Evolutionary conservation across 148 eudicot species (phyloP), one percentile per base, ranked within the genome.

Genomic region (Suaeda aralocaspica): DNA sequence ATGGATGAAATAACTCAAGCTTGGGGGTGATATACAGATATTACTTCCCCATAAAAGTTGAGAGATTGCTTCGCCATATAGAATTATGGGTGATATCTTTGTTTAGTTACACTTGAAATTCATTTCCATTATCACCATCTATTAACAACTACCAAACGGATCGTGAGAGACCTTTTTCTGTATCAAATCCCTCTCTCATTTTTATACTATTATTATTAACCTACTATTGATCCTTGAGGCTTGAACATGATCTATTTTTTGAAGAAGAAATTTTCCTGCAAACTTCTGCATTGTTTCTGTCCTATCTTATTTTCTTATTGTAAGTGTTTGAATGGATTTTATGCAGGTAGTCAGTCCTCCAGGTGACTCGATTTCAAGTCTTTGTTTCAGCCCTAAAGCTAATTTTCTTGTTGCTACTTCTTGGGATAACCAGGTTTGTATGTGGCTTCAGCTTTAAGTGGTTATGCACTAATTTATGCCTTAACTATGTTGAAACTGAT

Each of bases 341-440:
- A 21, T 44, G 65, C 72, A 92, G 97, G 88, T 92, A 62, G 59
- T 61, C 29, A 85, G 80, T 68, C 89, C 97, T 68, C 97, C 92
- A 0, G 78, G 72, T 61, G 97, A 92, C 76, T 84, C 92, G 18
- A 79, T 92, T 28, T 87, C 96, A 51, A 92, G 97, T 81, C 83
- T 92, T 44, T 55, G 79, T 64, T 92, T 92, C 69, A 92, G 96
- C 78, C 94, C 96, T 5, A 88, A 90, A 82, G 96, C 94, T 11
- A 90, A 92, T 81, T 72, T 45, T 28, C 86, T 92, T 41, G 84
- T 90, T 48, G 98, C 94, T 57, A 88, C 94, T 55, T 92, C 98
- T 36, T 92, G 96, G 98, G 96, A 92, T 83, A 90, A 88, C 69
- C 96, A 90, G 96, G 98, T 92, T 77, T 72, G 79, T 65, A 76